These are phyloP conservation scores for Tremella fuciformis DNA, from an alignment of 768 basidiomycete genomes.

Conservation along the genomic window DNA sequence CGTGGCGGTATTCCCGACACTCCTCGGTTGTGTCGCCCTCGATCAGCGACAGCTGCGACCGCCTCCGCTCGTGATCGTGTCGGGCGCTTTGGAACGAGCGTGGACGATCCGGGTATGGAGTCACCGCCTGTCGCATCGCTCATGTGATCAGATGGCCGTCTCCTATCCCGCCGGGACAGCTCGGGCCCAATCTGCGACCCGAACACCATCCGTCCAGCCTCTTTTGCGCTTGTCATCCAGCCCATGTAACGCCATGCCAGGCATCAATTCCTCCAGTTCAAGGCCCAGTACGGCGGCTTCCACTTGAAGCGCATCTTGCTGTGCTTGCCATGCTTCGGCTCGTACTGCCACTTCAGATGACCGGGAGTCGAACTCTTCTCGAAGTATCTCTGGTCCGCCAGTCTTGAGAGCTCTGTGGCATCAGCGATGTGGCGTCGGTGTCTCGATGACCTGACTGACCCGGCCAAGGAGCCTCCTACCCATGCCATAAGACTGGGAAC, in stretches of 20 bases:
- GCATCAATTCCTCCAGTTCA: constrained; percentile 32
- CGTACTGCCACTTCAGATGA: constrained; percentile 11
- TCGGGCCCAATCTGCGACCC: constrained; percentile 32
- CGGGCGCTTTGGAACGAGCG: background rate
- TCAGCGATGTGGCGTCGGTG: background rate
- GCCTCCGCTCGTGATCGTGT: too few species aligned
- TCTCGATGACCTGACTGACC: constrained; percentile 62
- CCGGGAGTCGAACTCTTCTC: constrained; percentile 80
- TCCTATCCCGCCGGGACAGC: constrained; percentile 3
- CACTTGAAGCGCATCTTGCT: constrained; percentile 22
- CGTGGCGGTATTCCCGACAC: too few species aligned
- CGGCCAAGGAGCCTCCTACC: constrained; percentile 91
- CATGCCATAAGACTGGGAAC: constrained; percentile 75
- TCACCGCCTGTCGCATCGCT: too few species aligned
- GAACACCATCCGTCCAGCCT: constrained; percentile 32
- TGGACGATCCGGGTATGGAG: too few species aligned
- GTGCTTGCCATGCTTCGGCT: constrained; percentile 53
- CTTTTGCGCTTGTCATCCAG: constrained; percentile 20
- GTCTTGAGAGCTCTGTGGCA: constrained; percentile 72
- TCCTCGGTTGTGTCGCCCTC: too few species aligned
- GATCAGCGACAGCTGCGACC: too few species aligned
- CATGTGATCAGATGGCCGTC: background rate
- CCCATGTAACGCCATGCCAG: constrained; percentile 30
- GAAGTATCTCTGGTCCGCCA: constrained; percentile 72
- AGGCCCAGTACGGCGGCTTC: constrained; percentile 30